Conservation (phyloP, 768 basidiomycete species). For the Lactarius indigo region DNA sequence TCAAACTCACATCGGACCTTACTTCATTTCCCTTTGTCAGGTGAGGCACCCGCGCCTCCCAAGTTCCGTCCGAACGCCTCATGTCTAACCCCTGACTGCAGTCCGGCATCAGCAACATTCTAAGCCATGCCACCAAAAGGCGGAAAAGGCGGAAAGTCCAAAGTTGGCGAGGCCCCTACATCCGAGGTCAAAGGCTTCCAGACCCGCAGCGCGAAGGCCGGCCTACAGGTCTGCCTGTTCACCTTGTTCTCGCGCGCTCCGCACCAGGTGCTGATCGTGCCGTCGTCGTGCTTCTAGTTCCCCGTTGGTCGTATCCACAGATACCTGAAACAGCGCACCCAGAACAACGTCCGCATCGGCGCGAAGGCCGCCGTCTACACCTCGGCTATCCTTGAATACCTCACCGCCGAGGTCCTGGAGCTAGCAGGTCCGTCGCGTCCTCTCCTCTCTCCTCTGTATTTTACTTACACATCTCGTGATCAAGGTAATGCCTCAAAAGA, state of each 20-base stretch:
- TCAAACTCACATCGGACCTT: no score
- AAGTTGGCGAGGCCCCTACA: constrained; percentile 1
- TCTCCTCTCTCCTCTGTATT: neutral
- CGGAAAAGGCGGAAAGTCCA: constrained; percentile 18
- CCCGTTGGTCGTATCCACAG: constrained; percentile 98
- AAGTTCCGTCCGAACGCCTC: neutral
- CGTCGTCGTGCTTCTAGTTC: constrained; percentile 49
- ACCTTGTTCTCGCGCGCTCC: neutral
- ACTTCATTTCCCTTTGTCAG: neutral
- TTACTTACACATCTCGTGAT: neutral
- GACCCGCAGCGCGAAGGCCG: constrained; percentile 24
- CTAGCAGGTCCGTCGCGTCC: constrained; percentile 67
- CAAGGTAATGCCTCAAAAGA: constrained; percentile 96
- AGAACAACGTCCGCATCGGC: constrained; percentile 92
- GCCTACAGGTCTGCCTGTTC: constrained; percentile 16
- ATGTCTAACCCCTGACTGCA: neutral
- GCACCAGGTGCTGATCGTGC: neutral
- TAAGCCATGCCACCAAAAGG: constrained; percentile 14
- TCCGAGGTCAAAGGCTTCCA: constrained; percentile 20
- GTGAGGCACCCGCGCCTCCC: neutral
- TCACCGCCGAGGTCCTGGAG: constrained; percentile 95
- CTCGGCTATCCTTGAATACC: constrained; percentile 93
- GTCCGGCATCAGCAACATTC: neutral
- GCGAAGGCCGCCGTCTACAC: constrained; percentile 98
- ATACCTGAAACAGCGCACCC: constrained; percentile 87